Conservation (phyloP, 208 protist species). For the Lotmaria passim region DNA sequence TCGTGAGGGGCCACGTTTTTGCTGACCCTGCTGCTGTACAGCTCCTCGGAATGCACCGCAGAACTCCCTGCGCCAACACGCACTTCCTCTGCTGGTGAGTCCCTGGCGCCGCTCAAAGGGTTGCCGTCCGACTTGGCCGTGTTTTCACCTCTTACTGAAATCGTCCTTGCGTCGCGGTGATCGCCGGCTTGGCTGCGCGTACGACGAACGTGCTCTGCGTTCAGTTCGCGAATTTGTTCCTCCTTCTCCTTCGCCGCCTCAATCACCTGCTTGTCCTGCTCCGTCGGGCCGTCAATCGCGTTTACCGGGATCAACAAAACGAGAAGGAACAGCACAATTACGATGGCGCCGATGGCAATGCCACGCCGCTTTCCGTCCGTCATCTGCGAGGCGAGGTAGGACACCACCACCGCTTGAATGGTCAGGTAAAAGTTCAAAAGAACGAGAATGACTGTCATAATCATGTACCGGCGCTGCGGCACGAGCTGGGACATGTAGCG, state of each 20-base stretch:
- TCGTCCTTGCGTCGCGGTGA: too few species aligned
- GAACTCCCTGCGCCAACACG: too few species aligned
- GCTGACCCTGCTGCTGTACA: too few species aligned
- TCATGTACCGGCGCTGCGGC: conserved; percentile 44
- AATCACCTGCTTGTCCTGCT: conserved; percentile 48
- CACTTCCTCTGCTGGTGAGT: too few species aligned
- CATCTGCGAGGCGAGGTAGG: conserved; percentile 33
- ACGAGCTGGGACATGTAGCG: conserved; percentile 66
- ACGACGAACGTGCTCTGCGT: conserved; percentile 6
- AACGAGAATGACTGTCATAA: conserved; percentile 40
- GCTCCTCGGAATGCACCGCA: too few species aligned
- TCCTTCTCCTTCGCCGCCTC: conserved; percentile 36
- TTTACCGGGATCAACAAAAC: conserved; percentile 42
- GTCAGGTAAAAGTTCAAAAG: conserved; percentile 66
- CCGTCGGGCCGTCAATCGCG: conserved; percentile 36
- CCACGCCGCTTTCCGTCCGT: conserved; percentile 36
- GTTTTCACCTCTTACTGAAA: too few species aligned
- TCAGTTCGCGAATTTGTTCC: conserved; percentile 23
- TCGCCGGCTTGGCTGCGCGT: too few species aligned
- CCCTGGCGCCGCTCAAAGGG: too few species aligned
- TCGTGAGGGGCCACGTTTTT: too few species aligned
- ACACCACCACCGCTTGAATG: conserved; percentile 46
- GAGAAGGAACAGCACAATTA: conserved; percentile 27
- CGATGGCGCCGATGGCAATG: conserved; percentile 50
- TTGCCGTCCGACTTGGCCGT: too few species aligned